Percentiles rank a stretch among this genome's conserved stretches.
Conservation (phyloP, 2,329 filamentous ascomycete genomes). For the Esteya vermicola region DNA sequence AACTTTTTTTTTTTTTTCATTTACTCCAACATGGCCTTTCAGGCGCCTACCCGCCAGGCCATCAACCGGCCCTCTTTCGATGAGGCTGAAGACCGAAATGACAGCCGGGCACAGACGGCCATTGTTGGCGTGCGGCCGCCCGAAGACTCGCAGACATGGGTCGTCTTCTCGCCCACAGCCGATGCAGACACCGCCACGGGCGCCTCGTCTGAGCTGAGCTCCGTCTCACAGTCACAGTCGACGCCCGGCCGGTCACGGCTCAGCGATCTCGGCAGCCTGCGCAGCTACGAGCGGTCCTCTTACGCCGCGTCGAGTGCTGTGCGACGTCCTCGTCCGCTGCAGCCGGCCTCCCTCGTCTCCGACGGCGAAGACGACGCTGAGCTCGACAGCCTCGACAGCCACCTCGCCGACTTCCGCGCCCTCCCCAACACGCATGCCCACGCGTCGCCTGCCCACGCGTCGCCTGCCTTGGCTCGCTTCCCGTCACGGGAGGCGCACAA, state of each 20-base stretch:
- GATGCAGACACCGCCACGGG: neutral
- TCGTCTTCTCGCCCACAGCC: neutral
- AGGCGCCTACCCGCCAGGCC: neutral
- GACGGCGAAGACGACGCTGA: conserved; percentile 55
- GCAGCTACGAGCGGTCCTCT: too few relatives aligned
- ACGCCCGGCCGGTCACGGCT: neutral
- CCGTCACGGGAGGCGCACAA: conserved; percentile 24
- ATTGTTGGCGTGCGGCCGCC: neutral
- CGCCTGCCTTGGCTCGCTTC: conserved; percentile 19
- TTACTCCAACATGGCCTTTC: neutral
- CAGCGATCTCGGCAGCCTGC: neutral
- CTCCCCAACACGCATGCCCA: conserved; percentile 22
- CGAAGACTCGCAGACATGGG: neutral
- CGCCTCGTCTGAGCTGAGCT: neutral
- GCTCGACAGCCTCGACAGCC: conserved; percentile 85
- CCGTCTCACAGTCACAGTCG: neutral
- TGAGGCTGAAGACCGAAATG: too few relatives aligned
- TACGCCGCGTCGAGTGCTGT: too few relatives aligned
- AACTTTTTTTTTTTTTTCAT: neutral
- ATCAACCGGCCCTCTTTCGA: neutral
- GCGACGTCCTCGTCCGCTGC: neutral
- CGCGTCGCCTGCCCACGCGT: conserved; percentile 12
- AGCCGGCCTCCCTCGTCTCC: neutral
- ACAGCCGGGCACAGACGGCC: too few relatives aligned
- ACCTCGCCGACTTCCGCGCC: conserved; percentile 75